Conservation (phyloP, 306 rosid genomes). For the Parietaria judaica region DNA sequence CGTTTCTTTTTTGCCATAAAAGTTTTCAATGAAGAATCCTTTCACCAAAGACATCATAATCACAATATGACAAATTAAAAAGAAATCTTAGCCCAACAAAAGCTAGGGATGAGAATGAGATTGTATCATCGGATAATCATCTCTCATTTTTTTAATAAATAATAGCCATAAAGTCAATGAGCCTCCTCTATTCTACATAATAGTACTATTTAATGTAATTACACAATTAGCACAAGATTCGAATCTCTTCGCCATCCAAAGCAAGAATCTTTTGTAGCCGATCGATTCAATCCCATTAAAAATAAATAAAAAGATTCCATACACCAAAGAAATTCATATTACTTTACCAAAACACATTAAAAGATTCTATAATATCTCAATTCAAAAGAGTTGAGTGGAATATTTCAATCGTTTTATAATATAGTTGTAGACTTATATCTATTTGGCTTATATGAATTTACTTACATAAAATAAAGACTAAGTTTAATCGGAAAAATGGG, state of each 20-base stretch:
- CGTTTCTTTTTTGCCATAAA: too few relatives aligned
- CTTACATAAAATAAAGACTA: too few relatives aligned
- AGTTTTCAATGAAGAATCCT: too few relatives aligned
- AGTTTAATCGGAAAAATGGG: too few relatives aligned
- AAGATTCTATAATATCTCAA: too few relatives aligned
- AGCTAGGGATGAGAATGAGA: background rate
- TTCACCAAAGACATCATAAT: too few relatives aligned
- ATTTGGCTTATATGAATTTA: too few relatives aligned
- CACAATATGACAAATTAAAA: background rate
- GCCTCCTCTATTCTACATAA: background rate
- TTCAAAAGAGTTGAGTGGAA: too few relatives aligned
- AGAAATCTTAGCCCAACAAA: background rate
- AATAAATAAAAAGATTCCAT: conserved; percentile 1
- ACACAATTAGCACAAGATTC: background rate
- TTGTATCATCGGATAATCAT: background rate
- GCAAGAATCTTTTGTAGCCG: conserved; percentile 11
- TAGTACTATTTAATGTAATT: background rate
- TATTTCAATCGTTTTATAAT: too few relatives aligned
- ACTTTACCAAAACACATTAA: too few relatives aligned
- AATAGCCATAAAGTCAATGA: conserved; percentile 2
- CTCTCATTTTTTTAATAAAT: background rate
- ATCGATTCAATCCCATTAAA: background rate
- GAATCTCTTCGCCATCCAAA: conserved; percentile 7
- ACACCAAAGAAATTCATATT: background rate
- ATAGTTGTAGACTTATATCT: too few relatives aligned